Percentiles rank a stretch among this genome's conserved stretches.
phyloP scores from a whole-genome alignment of 1,139 yeast genomes.

The Scheffersomyces quercinus region DNA sequence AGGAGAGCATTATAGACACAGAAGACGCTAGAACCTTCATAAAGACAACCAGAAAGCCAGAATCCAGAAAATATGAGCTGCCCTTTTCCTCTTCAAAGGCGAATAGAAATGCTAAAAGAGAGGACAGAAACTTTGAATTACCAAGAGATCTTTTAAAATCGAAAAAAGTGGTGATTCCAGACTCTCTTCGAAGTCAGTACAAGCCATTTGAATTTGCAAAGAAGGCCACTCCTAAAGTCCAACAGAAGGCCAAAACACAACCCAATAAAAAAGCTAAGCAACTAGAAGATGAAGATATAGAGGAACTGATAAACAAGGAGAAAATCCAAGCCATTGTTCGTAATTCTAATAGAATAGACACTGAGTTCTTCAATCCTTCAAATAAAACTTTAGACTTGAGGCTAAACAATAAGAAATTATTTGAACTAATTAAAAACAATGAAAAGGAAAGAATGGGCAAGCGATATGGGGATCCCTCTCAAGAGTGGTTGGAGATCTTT shows the following conservation, averaged over 20 bases:
- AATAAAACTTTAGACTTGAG: conserved; percentile 12
- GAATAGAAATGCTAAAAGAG: too few species aligned
- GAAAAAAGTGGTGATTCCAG: not conserved
- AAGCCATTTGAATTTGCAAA: not conserved
- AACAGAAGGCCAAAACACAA: not conserved
- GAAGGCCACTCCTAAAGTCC: not conserved
- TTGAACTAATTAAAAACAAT: conserved; percentile 14
- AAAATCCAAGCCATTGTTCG: not conserved
- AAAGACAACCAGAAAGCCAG: too few species aligned
- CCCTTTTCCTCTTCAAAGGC: too few species aligned
- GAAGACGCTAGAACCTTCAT: too few species aligned
- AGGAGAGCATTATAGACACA: not conserved
- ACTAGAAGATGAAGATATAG: not conserved
- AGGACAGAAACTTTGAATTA: not conserved
- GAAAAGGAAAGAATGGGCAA: conserved; percentile 17
- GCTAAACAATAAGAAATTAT: conserved; percentile 13
- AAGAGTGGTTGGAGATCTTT: conserved; percentile 19
- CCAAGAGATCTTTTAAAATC: not conserved
- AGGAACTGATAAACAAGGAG: not conserved
- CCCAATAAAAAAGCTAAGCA: not conserved
- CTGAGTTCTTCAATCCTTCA: conserved; percentile 8
- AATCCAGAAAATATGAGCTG: too few species aligned
- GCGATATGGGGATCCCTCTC: conserved; percentile 21
- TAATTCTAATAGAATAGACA: not conserved
- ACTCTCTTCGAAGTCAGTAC: not conserved